Conservation (phyloP, 148 eudicot species). For the Dysphania ambrosioides region DNA sequence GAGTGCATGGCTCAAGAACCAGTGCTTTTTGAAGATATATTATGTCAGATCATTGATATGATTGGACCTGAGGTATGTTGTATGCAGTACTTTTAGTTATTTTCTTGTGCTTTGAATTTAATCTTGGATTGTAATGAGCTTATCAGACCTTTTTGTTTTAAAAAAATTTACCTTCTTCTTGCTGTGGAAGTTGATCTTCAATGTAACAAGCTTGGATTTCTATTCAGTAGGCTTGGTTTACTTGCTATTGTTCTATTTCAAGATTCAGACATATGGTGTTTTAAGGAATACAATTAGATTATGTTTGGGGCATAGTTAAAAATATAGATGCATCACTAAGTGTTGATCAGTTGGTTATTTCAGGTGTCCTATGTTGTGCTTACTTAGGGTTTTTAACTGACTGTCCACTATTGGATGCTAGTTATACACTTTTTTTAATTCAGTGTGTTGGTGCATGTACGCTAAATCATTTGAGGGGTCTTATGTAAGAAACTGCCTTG, state of each 20-base stretch:
- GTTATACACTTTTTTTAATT: background rate
- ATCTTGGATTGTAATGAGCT: background rate
- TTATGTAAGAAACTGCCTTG: background rate
- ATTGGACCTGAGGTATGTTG: constrained; percentile 71
- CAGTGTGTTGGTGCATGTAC: too few relatives aligned
- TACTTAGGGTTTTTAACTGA: too few relatives aligned
- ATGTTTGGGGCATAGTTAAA: background rate
- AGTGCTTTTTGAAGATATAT: constrained; percentile 92
- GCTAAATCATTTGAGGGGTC: background rate
- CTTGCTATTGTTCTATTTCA: background rate
- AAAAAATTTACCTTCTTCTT: background rate
- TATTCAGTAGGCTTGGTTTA: background rate
- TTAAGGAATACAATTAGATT: background rate
- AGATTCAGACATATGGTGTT: too few relatives aligned
- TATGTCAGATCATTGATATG: constrained; percentile 97
- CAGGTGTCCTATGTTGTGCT: background rate
- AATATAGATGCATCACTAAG: background rate
- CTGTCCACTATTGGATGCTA: background rate
- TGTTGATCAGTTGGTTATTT: background rate
- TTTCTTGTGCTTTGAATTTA: background rate
- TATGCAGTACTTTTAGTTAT: background rate
- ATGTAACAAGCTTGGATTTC: background rate
- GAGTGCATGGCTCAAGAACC: constrained; percentile 99
- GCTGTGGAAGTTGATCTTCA: background rate
- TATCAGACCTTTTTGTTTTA: background rate